phyloP scores from a whole-genome alignment of 2,329 filamentous ascomycete species.

The Zymoseptoria pseudotritici region DNA sequence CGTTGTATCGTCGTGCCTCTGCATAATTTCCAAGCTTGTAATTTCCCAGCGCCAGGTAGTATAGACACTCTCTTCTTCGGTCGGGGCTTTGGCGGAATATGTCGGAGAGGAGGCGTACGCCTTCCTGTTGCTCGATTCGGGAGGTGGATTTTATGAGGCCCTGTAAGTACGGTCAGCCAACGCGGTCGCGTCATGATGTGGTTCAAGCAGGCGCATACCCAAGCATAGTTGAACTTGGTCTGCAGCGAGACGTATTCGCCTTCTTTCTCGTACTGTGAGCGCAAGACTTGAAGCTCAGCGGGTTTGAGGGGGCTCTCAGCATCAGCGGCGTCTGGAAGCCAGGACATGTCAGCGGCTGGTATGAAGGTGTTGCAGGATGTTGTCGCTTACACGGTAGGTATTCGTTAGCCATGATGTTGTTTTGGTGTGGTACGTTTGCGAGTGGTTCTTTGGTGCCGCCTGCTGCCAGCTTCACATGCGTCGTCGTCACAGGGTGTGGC shows the following conservation, averaged over 20 bases:
- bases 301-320: conserved; percentile 92
- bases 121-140: conserved; percentile 53
- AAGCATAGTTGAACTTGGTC: conserved; percentile 99
- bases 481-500: conserved; percentile 1
- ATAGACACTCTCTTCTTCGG: conserved; percentile 92
- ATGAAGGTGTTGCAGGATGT: background rate
- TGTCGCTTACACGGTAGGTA: conserved; percentile 42
- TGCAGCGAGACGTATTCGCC: conserved; percentile 94
- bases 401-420: conserved; percentile 32
- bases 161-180: conserved; percentile 38
- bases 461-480: background rate
- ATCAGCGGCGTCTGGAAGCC: conserved; percentile 77
- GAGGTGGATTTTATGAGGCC: conserved; percentile 88
- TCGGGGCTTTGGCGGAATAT: conserved; percentile 94
- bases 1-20: conserved; percentile 90
- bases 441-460: conserved; percentile 4
- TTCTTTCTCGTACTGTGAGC: conserved; percentile 93
- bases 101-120: conserved; percentile 20
- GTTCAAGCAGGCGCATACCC: conserved; percentile 52
- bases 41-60: conserved; percentile 94
- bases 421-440: conserved; percentile 1
- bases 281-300: conserved; percentile 84
- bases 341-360: conserved; percentile 20
- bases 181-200: background rate
- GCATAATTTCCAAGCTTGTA: conserved; percentile 98